phyloP scores from a whole-genome alignment of 2,329 filamentous ascomycete genomes.

The Pezicula radicicola region DNA sequence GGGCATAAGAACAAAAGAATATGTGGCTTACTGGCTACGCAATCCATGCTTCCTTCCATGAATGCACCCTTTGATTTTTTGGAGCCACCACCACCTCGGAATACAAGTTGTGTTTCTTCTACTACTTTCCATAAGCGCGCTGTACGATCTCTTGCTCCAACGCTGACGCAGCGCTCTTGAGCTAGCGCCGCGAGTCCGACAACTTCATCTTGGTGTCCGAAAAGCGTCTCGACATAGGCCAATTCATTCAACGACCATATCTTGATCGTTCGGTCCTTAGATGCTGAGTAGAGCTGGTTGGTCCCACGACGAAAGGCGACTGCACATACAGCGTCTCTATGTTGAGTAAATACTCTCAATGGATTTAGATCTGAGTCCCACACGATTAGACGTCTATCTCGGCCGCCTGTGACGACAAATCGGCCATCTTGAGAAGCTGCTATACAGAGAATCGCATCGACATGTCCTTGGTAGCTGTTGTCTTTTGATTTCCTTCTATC shows the following conservation, averaged over 20 bases:
- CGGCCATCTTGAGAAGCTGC: constrained; percentile 87
- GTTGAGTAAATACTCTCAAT: constrained; percentile 82
- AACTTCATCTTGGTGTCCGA: constrained; percentile 91
- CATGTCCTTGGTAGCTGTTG: constrained; percentile 71
- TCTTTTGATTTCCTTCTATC: constrained; percentile 58
- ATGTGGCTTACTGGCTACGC: constrained; percentile 57
- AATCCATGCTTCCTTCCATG: constrained; percentile 83
- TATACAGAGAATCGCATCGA: constrained; percentile 75
- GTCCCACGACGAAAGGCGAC: constrained; percentile 83
- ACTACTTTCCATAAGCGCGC: constrained; percentile 94
- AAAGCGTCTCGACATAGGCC: constrained; percentile 92
- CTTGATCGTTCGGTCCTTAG: constrained; percentile 90
- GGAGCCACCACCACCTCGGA: constrained; percentile 74
- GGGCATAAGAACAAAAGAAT: no score
- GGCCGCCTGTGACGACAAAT: constrained; percentile 86
- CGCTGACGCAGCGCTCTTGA: constrained; percentile 85
- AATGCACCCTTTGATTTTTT: constrained; percentile 47
- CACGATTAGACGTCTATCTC: constrained; percentile 80
- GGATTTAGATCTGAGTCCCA: constrained; percentile 84
- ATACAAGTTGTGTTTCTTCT: constrained; percentile 93
- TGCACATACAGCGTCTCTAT: constrained; percentile 82
- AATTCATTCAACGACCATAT: constrained; percentile 91
- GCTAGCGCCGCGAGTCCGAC: constrained; percentile 79
- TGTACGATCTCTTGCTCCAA: constrained; percentile 86
- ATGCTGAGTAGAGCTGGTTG: constrained; percentile 90